phyloP scores from a whole-genome alignment of 352 stramenopile species.

The Phytophthora aleatoria region DNA sequence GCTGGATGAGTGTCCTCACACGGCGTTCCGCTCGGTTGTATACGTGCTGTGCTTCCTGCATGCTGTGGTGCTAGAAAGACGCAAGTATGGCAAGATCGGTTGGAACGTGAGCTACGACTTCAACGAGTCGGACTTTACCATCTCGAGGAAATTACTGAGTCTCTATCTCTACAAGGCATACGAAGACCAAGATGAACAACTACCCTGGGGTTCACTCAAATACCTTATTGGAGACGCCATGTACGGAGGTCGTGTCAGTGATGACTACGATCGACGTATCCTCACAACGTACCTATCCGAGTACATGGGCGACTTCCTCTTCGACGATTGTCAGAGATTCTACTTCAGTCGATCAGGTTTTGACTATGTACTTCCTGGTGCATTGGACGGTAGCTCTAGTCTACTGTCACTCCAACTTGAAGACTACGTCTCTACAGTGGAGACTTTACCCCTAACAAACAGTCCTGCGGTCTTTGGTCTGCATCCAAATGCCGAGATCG shows the following conservation, averaged over 20 bases:
- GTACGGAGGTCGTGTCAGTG: slow-evolving; percentile 96
- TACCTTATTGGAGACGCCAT: slow-evolving; percentile 97
- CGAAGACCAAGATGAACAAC: slow-evolving; percentile 91
- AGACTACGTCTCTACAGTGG: slow-evolving; percentile 83
- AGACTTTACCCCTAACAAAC: slow-evolving; percentile 93
- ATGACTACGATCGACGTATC: slow-evolving; percentile 96
- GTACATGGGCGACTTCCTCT: slow-evolving; percentile 98
- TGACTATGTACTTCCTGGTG: slow-evolving; percentile 88
- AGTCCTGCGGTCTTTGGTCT: slow-evolving; percentile 95
- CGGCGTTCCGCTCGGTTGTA: slow-evolving; percentile 92
- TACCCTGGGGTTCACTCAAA: slow-evolving; percentile 94
- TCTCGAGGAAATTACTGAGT: slow-evolving; percentile 90
- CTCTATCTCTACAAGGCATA: slow-evolving; percentile 95
- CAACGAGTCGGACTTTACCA: slow-evolving; percentile 96
- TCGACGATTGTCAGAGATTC: slow-evolving; percentile 94
- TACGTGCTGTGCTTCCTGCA: slow-evolving; percentile 97
- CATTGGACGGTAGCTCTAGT: slow-evolving; percentile 22
- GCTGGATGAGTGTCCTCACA: slow-evolving; percentile 93
- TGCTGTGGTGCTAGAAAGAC: slow-evolving; percentile 93
- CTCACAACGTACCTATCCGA: slow-evolving; percentile 93
- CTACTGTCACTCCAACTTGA: slow-evolving; percentile 52
- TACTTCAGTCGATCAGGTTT: slow-evolving; percentile 94
- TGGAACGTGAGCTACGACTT: slow-evolving; percentile 98
- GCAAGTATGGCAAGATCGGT: slow-evolving; percentile 97
- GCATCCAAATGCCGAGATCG: slow-evolving; percentile 96